These are phyloP conservation scores for Populus hybrid DNA, from an alignment of 441 rosid genomes.

Conservation along the genomic window DNA sequence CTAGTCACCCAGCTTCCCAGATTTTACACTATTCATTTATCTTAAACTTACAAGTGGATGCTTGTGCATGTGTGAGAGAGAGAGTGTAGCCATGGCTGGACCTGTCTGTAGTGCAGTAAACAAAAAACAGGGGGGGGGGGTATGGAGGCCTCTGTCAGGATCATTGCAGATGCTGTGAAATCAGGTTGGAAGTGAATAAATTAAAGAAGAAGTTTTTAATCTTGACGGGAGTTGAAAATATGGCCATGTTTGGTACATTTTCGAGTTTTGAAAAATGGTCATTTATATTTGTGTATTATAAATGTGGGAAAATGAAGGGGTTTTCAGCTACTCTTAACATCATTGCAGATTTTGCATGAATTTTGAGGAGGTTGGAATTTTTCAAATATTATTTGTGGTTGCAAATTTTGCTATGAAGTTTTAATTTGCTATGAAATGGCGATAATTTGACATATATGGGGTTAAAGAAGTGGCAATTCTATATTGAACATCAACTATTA, in stretches of 20 bases:
- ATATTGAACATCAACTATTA: not conserved
- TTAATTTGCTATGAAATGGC: not conserved
- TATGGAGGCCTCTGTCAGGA: too few species aligned
- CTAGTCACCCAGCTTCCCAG: not conserved
- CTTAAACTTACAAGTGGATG: not conserved
- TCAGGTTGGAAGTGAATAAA: too few species aligned
- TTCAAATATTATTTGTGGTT: not conserved
- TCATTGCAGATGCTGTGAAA: too few species aligned
- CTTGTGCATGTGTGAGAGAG: not conserved
- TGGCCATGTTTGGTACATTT: not conserved
- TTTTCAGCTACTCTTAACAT: not conserved
- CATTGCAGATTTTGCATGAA: not conserved
- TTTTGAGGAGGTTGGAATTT: not conserved
- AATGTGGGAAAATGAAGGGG: not conserved
- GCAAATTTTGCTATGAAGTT: not conserved
- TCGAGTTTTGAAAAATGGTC: not conserved
- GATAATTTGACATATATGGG: not conserved
- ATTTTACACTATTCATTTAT: not conserved
- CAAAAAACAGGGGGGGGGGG: too few species aligned
- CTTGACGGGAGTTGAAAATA: not conserved
- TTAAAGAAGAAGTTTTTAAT: not conserved
- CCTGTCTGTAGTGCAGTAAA: not conserved
- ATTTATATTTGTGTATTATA: not conserved
- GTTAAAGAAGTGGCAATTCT: not conserved
- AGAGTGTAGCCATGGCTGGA: not conserved